A percentile compares a stretch with the other conserved stretches of the same genome.
phyloP scores from a whole-genome alignment of 441 rosid species.

The Dalechampia spathulata region DNA sequence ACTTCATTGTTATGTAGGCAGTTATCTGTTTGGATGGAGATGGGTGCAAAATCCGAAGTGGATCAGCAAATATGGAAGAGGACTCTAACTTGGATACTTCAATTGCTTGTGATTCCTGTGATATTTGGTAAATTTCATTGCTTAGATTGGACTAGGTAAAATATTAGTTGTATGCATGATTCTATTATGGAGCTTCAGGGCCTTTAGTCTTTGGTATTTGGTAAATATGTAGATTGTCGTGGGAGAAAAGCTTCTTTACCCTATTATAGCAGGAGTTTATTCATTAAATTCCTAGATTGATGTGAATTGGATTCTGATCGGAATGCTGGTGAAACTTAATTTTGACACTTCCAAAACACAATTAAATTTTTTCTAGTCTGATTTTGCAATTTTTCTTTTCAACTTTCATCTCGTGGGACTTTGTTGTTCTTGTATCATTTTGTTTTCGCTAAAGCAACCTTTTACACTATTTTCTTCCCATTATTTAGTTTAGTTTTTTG shows the following conservation, averaged over 20 bases:
- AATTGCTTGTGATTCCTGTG: slow-evolving; percentile 99
- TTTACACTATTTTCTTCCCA: not conserved
- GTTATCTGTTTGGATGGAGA: slow-evolving; percentile 97
- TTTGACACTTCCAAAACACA: not conserved
- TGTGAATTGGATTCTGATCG: not conserved
- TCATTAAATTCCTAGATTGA: not conserved
- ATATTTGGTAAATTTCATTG: slow-evolving; percentile 55
- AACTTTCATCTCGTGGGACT: not conserved
- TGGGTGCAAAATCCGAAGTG: slow-evolving; percentile 79
- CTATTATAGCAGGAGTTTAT: no score
- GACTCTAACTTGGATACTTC: slow-evolving; percentile 83
- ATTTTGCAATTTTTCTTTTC: not conserved
- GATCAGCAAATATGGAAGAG: slow-evolving; percentile 41
- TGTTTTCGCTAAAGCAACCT: not conserved
- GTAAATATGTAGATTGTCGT: no score
- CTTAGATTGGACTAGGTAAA: not conserved
- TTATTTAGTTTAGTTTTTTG: not conserved
- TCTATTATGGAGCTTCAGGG: not conserved
- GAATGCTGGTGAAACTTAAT: not conserved
- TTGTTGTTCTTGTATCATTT: not conserved
- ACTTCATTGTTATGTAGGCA: slow-evolving; percentile 62
- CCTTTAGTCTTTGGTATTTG: not conserved
- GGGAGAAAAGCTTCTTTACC: no score
- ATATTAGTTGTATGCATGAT: not conserved
- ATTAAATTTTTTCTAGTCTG: not conserved